Evolutionary conservation across 768 basidiomycete genomes (phyloP).

Genomic region (Psilocybe cubensis): DNA sequence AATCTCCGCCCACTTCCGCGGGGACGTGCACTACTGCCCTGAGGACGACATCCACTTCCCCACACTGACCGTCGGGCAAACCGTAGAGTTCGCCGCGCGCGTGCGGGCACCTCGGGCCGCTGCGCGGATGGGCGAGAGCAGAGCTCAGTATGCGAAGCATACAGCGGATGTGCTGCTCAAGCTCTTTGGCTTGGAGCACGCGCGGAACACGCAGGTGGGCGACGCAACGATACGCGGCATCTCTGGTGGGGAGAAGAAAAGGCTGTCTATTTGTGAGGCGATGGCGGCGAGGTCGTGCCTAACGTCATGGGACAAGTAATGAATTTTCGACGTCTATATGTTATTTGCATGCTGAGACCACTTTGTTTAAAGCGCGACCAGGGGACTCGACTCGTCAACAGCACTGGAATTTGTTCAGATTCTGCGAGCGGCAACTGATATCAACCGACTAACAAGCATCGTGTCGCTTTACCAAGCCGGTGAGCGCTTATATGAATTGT

Average conservation of each 20-base stretch:
- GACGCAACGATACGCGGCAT: slow-evolving; percentile 77
- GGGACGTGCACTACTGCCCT: slow-evolving; percentile 81
- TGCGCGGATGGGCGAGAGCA: slow-evolving; percentile 38
- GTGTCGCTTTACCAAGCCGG: slow-evolving; percentile 87
- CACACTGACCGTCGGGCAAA: slow-evolving; percentile 79
- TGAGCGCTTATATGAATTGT: slow-evolving; percentile 63
- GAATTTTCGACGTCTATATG: background rate
- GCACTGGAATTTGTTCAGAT: slow-evolving; percentile 74
- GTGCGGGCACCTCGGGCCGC: slow-evolving; percentile 71
- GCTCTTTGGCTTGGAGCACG: slow-evolving; percentile 78
- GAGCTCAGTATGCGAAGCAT: slow-evolving; percentile 43
- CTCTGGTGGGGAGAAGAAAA: slow-evolving; percentile 78
- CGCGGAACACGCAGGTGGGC: slow-evolving; percentile 74
- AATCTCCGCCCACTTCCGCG: slow-evolving; percentile 66
- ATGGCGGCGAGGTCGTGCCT: slow-evolving; percentile 61
- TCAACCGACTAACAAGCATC: slow-evolving; percentile 55
- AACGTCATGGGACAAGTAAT: slow-evolving; percentile 70
- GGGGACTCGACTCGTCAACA: slow-evolving; percentile 69
- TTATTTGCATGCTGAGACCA: background rate
- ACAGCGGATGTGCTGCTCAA: slow-evolving; percentile 60
- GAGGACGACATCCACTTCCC: slow-evolving; percentile 91
- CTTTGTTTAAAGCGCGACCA: slow-evolving; percentile 52
- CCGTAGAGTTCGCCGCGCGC: slow-evolving; percentile 68
- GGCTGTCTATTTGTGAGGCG: slow-evolving; percentile 76
- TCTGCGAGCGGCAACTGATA: slow-evolving; percentile 66